Percentiles rank a stretch among this genome's conserved stretches.
These are phyloP conservation scores for Periconia macrospinosa DNA, from an alignment of 2,329 filamentous ascomycete genomes.

Conservation along the genomic window DNA sequence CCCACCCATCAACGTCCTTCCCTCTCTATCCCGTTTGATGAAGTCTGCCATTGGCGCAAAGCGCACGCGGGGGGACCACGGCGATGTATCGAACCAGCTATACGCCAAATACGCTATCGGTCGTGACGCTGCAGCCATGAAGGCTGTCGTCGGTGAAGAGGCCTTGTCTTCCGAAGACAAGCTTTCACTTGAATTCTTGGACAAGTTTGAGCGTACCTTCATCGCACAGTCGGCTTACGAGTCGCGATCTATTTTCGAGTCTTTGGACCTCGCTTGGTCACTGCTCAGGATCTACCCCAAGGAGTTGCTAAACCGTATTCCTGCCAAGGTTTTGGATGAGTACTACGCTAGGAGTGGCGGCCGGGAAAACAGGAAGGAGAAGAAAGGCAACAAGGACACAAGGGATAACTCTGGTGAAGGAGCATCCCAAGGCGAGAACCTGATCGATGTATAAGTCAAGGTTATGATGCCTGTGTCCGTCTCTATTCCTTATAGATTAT, in stretches of 20 bases:
- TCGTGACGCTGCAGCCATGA: conserved; percentile 97
- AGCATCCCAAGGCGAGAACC: conserved; percentile 38
- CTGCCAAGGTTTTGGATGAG: conserved; percentile 56
- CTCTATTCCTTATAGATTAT: conserved; percentile 3
- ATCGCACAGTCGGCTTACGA: conserved; percentile 93
- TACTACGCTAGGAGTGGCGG: conserved; percentile 51
- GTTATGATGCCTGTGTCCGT: not conserved
- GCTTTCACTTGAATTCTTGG: conserved; percentile 94
- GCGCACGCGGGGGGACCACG: conserved; percentile 94
- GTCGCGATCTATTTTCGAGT: conserved; percentile 87
- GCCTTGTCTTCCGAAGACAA: conserved; percentile 95
- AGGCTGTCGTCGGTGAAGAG: conserved; percentile 98
- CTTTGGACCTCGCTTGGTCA: conserved; percentile 94
- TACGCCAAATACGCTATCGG: conserved; percentile 99
- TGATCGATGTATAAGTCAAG: conserved; percentile 41
- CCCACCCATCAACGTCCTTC: conserved; percentile 97
- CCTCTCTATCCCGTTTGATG: conserved; percentile 98
- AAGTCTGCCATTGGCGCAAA: conserved; percentile 99
- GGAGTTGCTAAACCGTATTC: conserved; percentile 87
- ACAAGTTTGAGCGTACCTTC: conserved; percentile 97
- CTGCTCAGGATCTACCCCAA: conserved; percentile 96
- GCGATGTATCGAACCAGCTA: conserved; percentile 98
- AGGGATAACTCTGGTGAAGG: conserved; percentile 45
- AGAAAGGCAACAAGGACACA: conserved; percentile 48
- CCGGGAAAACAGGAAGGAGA: conserved; percentile 37